phyloP scores from a whole-genome alignment of 2,329 filamentous ascomycete genomes.

The Fusarium ambrosium region DNA sequence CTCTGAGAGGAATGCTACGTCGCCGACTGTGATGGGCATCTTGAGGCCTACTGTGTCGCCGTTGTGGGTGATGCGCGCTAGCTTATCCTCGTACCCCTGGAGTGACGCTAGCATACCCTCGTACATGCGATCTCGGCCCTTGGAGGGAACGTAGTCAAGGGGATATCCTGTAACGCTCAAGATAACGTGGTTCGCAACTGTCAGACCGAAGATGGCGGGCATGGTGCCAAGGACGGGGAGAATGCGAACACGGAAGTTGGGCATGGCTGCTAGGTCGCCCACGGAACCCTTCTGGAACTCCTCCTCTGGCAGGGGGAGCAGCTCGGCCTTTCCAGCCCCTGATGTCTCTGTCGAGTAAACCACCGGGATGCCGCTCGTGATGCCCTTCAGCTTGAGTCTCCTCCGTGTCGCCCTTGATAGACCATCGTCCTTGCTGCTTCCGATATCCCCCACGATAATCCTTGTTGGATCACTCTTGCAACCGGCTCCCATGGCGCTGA shows the following conservation, averaged over 20 bases:
- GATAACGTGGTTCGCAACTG: constrained; percentile 92
- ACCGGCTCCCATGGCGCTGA: constrained; percentile 95
- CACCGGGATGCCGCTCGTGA: constrained; percentile 88
- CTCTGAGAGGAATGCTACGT: constrained; percentile 90
- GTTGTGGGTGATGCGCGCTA: constrained; percentile 64
- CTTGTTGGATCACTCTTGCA: constrained; percentile 90
- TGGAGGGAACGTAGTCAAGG: constrained; percentile 83
- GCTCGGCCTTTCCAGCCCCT: constrained; percentile 89
- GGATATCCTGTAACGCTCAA: constrained; percentile 86
- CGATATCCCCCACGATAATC: constrained; percentile 93
- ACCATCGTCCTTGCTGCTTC: constrained; percentile 86
- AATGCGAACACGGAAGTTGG: constrained; percentile 95
- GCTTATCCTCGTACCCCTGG: constrained; percentile 83
- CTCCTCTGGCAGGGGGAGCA: constrained; percentile 88
- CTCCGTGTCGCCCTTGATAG: constrained; percentile 88
- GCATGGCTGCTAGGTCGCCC: constrained; percentile 87
- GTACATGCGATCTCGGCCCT: constrained; percentile 91
- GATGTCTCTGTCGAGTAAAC: constrained; percentile 94
- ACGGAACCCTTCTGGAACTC: constrained; percentile 90
- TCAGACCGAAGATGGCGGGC: constrained; percentile 95
- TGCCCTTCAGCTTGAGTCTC: constrained; percentile 80
- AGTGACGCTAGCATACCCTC: constrained; percentile 83
- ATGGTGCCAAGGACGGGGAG: constrained; percentile 95
- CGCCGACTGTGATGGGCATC: constrained; percentile 80
- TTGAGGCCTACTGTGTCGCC: constrained; percentile 75